These are phyloP conservation scores for Kurtzmaniella quercitrusa DNA, from an alignment of 1,139 yeast species.

Conservation along the genomic window DNA sequence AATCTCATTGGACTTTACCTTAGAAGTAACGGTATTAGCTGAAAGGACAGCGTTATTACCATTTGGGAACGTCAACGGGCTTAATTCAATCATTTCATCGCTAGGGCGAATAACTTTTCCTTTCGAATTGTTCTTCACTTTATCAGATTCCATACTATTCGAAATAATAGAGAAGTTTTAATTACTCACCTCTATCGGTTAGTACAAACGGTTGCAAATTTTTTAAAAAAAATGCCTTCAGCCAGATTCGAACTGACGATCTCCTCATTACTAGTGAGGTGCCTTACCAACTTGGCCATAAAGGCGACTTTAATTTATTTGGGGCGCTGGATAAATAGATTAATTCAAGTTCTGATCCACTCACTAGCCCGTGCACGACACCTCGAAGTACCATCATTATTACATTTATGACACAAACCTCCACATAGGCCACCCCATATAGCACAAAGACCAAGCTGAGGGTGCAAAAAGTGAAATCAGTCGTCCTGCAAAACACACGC, in stretches of 20 bases:
- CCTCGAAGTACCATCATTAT: not conserved
- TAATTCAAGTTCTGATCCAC: not conserved
- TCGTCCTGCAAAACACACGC: not conserved
- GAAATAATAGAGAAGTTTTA: no score
- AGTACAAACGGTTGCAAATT: not conserved
- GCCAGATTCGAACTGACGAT: slow-evolving; percentile 47
- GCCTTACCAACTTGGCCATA: slow-evolving; percentile 47
- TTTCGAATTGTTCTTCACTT: no score
- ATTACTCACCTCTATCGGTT: no score
- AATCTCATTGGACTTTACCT: no score
- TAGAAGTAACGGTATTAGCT: no score
- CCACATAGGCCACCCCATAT: not conserved
- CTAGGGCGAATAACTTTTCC: no score
- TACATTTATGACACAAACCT: not conserved
- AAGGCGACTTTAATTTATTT: slow-evolving; percentile 14
- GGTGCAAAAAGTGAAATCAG: not conserved
- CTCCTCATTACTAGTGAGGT: slow-evolving; percentile 49
- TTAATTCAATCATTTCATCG: not conserved
- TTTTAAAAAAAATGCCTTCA: slow-evolving; percentile 22
- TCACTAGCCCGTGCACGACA: not conserved
- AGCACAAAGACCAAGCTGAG: slow-evolving; percentile 5
- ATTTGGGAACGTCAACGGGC: no score
- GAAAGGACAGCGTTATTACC: no score
- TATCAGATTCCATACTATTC: no score
- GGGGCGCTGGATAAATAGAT: not conserved